Evolutionary conservation across 345 rosid genomes (phyloP), one percentile per base, ranked within the genome.

Genomic region (Atalantia buxifolia): DNA sequence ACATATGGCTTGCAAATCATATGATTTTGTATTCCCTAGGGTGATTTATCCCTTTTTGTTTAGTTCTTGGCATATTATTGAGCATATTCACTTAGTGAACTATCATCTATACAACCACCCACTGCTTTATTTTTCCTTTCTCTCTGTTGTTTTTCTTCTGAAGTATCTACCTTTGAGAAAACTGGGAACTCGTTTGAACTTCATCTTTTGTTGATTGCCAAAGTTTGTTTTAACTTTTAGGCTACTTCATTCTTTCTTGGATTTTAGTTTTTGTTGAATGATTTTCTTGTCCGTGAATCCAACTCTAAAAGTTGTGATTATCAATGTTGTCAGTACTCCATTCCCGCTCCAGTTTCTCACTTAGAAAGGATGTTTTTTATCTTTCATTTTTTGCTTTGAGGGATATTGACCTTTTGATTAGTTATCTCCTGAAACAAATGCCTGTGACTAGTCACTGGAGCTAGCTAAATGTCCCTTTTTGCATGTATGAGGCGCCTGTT

Each of bases 171-270:
- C 5, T n/a, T 24, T 9, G 25, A 12, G 48, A 3, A 60, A 77
- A 56, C 70, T 42, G 61, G 9, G 74, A 77, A 56, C 70, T 63
- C 16, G 16, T 42, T 38, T 75, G 65, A 60, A 60, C 65, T 60
- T 60, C 65, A 60, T n/a, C 65, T 60, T 53, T 16, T 53, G 7
- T 53, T 19, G 57, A 18, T 53, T 18, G 22, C 57, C 57, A 53
- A 5, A 16, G 22, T 53, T 53, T 50, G 56, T 50, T 53, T 53
- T 53, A 53, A 53, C 57, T 16, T 48, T 5, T 50, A 50, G 56
- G 56, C 56, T 16, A 18, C 6, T 19, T 7, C 57, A 53, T 53
- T 53, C 57, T 53, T 18, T 53, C 22, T 53, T 19, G 50, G 13
- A 45, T 45, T 7, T 7, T 53, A 2, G 22, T 53, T 53, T 53